These are phyloP conservation scores for Psidium guajava DNA, from an alignment of 345 rosid genomes.

Conservation along the genomic window DNA sequence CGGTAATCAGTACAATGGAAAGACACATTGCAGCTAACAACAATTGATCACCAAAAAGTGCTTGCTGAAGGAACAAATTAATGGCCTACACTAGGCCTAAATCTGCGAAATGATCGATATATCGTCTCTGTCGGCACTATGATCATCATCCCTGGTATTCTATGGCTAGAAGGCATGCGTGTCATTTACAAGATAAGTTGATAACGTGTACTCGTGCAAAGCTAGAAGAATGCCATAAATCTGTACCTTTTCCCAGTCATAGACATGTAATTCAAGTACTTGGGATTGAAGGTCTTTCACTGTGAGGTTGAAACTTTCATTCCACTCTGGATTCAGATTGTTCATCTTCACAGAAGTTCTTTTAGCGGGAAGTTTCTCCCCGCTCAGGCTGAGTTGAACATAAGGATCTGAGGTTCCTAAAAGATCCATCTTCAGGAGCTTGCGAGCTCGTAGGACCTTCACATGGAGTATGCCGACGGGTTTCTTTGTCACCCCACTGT, in stretches of 20 bases:
- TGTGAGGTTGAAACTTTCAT: slow-evolving; percentile 34
- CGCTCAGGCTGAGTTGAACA: slow-evolving; percentile 26
- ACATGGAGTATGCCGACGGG: slow-evolving; percentile 41
- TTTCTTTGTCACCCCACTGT: slow-evolving; percentile 28
- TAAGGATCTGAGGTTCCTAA: slow-evolving; percentile 53
- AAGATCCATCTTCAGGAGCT: slow-evolving; percentile 35
- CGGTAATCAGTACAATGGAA: background rate
- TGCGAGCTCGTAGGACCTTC: slow-evolving; percentile 26
- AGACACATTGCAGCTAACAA: background rate
- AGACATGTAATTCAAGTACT: slow-evolving; percentile 29
- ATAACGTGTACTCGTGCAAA: background rate
- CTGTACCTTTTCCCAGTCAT: slow-evolving; percentile 47
- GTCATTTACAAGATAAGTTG: background rate
- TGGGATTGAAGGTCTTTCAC: slow-evolving; percentile 38
- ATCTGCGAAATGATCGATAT: background rate
- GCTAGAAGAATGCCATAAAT: background rate
- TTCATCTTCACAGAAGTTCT: slow-evolving; percentile 31
- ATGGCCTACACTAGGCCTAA: background rate
- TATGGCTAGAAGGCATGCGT: background rate
- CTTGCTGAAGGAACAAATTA: background rate
- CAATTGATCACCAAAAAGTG: background rate
- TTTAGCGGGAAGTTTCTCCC: slow-evolving; percentile 31
- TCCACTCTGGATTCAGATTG: slow-evolving; percentile 45
- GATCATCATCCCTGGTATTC: background rate
- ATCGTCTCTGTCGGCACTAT: background rate